Base-by-base conservation (phyloP, 2,329 filamentous ascomycete species). In the Ophiostoma pallidulum region DNA sequence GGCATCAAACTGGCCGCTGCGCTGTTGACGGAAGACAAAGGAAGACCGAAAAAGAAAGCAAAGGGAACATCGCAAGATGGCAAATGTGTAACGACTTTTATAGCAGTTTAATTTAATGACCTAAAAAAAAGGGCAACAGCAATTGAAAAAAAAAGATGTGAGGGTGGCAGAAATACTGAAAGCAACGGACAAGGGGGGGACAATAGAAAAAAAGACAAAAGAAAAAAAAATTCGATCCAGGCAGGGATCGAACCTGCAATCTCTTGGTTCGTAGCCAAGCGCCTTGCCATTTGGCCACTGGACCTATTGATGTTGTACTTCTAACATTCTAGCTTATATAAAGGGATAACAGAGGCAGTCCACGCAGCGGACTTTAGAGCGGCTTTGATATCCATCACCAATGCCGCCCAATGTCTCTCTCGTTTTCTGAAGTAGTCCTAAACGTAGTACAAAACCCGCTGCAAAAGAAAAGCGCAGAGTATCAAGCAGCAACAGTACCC, bases 251-350 rank as follows among this genome's bases (percentile, higher is more conserved):
- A 62, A 63, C 60, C 61, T 62, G 59, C 59, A 61, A 61, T 61
- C 59, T 61, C 59, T 59, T 62, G 61, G 61, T 63, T 63, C 61
- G 60, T 62, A 62, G 60, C 61, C 61, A 62, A 59, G 58, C 60
- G 60, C 61, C 59, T 62, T 62, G 60, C 54, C 60, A 62, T 58
- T 58, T 55, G 55, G 56, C 58, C 58, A 60, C 54, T 56, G 49
- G 52, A 56, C 53, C 53, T 37, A 5, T 33, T 14, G 5, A 14
- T 33, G n/a, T 7, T 7, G 10, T 28, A n/a, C n/a, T n/a, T n/a
- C n/a, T n/a, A n/a, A n/a, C n/a, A n/a, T n/a, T n/a, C n/a, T n/a
- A n/a, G n/a, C n/a, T n/a, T n/a, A n/a, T n/a, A n/a, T n/a, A n/a
- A n/a, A n/a, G n/a, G n/a, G n/a, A n/a, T n/a, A n/a, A n/a, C n/a